A percentile compares a stretch with the other conserved stretches of the same genome.
These are phyloP conservation scores for Asclepias syriaca DNA, from an alignment of 257 asterid genomes.

Conservation along the genomic window DNA sequence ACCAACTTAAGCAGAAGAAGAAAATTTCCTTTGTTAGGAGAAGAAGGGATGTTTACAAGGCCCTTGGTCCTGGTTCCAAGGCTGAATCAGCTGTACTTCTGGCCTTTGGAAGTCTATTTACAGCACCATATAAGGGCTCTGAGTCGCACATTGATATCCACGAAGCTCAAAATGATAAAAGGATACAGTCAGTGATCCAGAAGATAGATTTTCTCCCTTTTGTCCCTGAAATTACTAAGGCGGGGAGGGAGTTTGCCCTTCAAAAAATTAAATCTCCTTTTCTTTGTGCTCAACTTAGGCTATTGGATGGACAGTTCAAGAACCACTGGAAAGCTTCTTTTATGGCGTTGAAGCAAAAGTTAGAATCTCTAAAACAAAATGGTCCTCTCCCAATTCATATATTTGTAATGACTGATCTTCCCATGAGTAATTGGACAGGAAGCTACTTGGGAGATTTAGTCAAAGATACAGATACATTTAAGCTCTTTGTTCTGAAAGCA, in stretches of 20 bases:
- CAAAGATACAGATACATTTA: slow-evolving; percentile 44
- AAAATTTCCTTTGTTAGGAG: slow-evolving; percentile 57
- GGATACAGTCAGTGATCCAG: slow-evolving; percentile 49
- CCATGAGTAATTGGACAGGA: slow-evolving; percentile 61
- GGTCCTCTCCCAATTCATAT: slow-evolving; percentile 60
- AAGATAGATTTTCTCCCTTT: slow-evolving; percentile 70
- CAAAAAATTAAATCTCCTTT: slow-evolving; percentile 56
- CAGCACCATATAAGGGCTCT: slow-evolving; percentile 72
- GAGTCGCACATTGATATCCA: slow-evolving; percentile 85
- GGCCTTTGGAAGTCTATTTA: slow-evolving; percentile 78
- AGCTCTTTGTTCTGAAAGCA: slow-evolving; percentile 49
- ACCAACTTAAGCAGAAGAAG: slow-evolving; percentile 71
- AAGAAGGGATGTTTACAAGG: slow-evolving; percentile 60
- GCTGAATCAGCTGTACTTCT: slow-evolving; percentile 59
- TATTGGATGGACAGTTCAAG: slow-evolving; percentile 94
- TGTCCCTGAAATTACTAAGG: slow-evolving; percentile 53
- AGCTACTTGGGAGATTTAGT: slow-evolving; percentile 62
- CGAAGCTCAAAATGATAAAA: slow-evolving; percentile 47
- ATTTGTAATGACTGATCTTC: slow-evolving; percentile 93
- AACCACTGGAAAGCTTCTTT: slow-evolving; percentile 68
- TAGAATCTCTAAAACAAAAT: slow-evolving; percentile 50
- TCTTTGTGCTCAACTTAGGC: slow-evolving; percentile 83
- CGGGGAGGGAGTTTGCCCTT: slow-evolving; percentile 68
- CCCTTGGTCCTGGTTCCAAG: slow-evolving; percentile 69
- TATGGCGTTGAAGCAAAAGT: slow-evolving; percentile 44